phyloP scores from a whole-genome alignment of 129 eudicot genomes.

The Artemisia tridentata region DNA sequence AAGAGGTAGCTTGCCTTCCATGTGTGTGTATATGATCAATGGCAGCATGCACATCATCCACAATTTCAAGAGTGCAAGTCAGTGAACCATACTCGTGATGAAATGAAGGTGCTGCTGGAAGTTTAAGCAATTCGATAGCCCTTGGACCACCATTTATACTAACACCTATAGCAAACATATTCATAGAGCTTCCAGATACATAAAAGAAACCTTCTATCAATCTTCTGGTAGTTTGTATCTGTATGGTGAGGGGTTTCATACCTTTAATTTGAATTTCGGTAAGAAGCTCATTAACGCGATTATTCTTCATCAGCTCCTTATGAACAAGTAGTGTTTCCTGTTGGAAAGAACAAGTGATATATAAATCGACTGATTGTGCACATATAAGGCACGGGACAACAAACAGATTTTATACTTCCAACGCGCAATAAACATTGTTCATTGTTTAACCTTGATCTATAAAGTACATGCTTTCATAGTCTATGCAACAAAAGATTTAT shows the following conservation, averaged over 20 bases:
- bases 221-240: background rate
- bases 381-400: background rate
- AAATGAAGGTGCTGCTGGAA: slow-evolving; percentile 73
- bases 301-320: no score
- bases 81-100: slow-evolving; percentile 83
- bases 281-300: slow-evolving; percentile 66
- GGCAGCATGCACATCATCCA: slow-evolving; percentile 93
- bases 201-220: no score
- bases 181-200: background rate
- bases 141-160: slow-evolving; percentile 79
- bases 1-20: slow-evolving; percentile 58
- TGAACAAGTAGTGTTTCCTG: slow-evolving; percentile 98
- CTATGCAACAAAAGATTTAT: no score
- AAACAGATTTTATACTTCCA: no score
- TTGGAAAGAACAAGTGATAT: slow-evolving; percentile 16
- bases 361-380: background rate
- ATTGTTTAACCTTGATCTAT: no score
- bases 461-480: no score
- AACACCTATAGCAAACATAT: slow-evolving; percentile 57
- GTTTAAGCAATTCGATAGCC: slow-evolving; percentile 53
- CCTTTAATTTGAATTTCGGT: slow-evolving; percentile 87
- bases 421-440: no score
- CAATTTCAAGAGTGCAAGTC: slow-evolving; percentile 86
- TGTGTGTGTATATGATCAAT: slow-evolving; percentile 88
- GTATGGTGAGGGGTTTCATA: background rate